phyloP scores from a whole-genome alignment of 2,329 filamentous ascomycete genomes.

The Coniochaeta hoffmannii region DNA sequence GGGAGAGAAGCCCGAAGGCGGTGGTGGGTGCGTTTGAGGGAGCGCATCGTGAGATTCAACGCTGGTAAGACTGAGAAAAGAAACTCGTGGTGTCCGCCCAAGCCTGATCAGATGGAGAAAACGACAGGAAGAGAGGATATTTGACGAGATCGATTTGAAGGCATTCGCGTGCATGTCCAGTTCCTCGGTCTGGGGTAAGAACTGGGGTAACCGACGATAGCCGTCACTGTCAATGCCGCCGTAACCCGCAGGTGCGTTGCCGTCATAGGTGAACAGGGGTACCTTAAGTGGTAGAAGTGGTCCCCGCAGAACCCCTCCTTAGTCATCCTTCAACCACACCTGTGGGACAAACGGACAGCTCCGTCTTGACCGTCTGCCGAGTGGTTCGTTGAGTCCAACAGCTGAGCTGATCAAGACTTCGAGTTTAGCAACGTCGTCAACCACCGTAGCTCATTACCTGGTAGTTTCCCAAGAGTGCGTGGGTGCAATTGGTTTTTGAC shows the following conservation, averaged over 20 bases:
- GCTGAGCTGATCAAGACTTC: background rate
- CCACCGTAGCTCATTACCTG: too few species aligned
- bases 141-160: background rate
- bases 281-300: background rate
- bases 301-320: background rate
- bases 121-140: background rate
- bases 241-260: background rate
- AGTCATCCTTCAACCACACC: background rate
- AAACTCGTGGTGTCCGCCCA: too few species aligned
- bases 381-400: background rate
- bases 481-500: too few species aligned
- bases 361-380: background rate
- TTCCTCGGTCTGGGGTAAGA: background rate
- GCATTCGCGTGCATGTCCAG: background rate
- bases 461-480: too few species aligned
- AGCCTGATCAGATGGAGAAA: background rate
- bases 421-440: too few species aligned
- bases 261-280: background rate
- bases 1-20: constrained; percentile 28
- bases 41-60: constrained; percentile 38
- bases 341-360: background rate
- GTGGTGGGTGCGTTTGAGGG: constrained; percentile 43
- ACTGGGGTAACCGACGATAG: background rate
- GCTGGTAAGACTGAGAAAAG: background rate
- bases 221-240: background rate